A percentile compares a stretch with the other conserved stretches of the same genome.
phyloP scores from a whole-genome alignment of 1,284 basidiomycete species.

The Salmacisia buchloeana region DNA sequence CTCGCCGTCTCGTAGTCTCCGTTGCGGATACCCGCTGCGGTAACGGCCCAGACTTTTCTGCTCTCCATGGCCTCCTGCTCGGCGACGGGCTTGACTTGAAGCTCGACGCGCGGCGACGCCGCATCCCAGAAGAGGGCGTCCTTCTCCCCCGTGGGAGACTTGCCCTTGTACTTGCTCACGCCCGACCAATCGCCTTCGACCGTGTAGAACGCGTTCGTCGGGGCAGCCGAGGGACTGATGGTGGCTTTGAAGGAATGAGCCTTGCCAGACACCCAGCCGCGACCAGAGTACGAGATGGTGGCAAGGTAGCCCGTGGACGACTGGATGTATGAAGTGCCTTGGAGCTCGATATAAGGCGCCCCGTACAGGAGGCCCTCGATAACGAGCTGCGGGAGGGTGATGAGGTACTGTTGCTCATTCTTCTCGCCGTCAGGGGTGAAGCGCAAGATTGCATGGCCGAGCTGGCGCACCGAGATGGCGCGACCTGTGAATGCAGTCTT shows the following conservation, averaged over 20 bases:
- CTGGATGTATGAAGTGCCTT: slow-evolving; percentile 77
- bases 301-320: slow-evolving; percentile 68
- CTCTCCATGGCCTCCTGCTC: slow-evolving; percentile 78
- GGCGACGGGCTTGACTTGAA: slow-evolving; percentile 61
- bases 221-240: slow-evolving; percentile 56
- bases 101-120: slow-evolving; percentile 62
- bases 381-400: slow-evolving; percentile 66
- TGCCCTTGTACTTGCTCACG: slow-evolving; percentile 56
- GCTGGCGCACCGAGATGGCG: slow-evolving; percentile 86
- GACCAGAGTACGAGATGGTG: slow-evolving; percentile 76
- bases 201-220: slow-evolving; percentile 56
- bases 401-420: slow-evolving; percentile 63
- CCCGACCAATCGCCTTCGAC: slow-evolving; percentile 87
- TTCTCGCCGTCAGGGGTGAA: slow-evolving; percentile 64
- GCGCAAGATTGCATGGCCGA: slow-evolving; percentile 83
- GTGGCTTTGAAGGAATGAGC: slow-evolving; percentile 85
- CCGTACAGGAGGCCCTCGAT: slow-evolving; percentile 59
- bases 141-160: slow-evolving; percentile 28
- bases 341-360: slow-evolving; percentile 70
- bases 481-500: slow-evolving; percentile 71
- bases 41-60: slow-evolving; percentile 75
- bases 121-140: slow-evolving; percentile 56
- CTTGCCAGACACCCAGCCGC: slow-evolving; percentile 86
- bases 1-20: slow-evolving; percentile 89
- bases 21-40: slow-evolving; percentile 82